Conservation (phyloP, 2,329 filamentous ascomycete genomes). For the Ustilaginoidea virens region DNA sequence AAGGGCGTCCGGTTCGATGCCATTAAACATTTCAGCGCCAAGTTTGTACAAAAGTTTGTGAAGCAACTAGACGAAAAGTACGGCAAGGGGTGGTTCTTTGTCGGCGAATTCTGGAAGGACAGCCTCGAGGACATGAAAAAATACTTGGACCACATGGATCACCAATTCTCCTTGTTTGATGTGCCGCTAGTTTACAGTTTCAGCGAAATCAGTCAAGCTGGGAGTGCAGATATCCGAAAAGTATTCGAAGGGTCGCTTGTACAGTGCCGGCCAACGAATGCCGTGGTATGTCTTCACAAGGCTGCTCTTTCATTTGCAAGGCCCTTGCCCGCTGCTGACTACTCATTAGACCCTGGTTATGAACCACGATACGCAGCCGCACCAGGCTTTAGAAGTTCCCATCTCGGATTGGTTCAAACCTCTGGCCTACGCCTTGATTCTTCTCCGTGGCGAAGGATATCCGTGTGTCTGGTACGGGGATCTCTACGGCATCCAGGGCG, state of each 20-base stretch:
- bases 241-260: slow-evolving; percentile 49
- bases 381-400: slow-evolving; percentile 30
- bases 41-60: slow-evolving; percentile 53
- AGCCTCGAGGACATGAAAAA: slow-evolving; percentile 9
- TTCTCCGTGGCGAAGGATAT: slow-evolving; percentile 35
- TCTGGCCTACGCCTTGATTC: slow-evolving; percentile 55
- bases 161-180: slow-evolving; percentile 49
- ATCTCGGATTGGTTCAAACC: slow-evolving; percentile 55
- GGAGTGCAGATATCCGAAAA: slow-evolving; percentile 43
- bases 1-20: slow-evolving; percentile 57
- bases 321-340: background rate
- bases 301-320: background rate
- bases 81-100: slow-evolving; percentile 20
- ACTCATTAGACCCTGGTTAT: slow-evolving; percentile 42
- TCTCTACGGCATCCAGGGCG: slow-evolving; percentile 43
- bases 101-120: slow-evolving; percentile 25
- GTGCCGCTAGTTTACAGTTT: slow-evolving; percentile 55
- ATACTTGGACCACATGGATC: slow-evolving; percentile 25
- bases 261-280: slow-evolving; percentile 17
- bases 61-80: slow-evolving; percentile 33
- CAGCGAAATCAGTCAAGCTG: slow-evolving; percentile 38
- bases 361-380: slow-evolving; percentile 51
- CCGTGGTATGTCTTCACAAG: slow-evolving; percentile 14
- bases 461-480: slow-evolving; percentile 61
- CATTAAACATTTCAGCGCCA: slow-evolving; percentile 54